A percentile compares a stretch with the other conserved stretches of the same genome.
These are phyloP conservation scores for Wickerhamiella alocasiicola DNA, from an alignment of 805 yeast genomes.

Conservation along the genomic window DNA sequence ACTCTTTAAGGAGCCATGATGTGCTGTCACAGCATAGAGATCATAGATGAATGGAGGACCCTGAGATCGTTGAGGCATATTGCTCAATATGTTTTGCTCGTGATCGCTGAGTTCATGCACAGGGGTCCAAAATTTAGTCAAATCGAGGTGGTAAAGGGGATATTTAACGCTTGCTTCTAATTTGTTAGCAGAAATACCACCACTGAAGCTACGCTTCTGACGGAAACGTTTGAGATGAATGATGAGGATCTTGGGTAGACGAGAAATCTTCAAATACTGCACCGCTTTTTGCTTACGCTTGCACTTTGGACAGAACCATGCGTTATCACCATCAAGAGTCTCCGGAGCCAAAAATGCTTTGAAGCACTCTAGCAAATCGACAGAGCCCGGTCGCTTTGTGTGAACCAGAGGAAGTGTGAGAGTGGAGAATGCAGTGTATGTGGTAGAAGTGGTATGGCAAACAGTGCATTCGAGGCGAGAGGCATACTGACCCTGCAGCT, in stretches of 20 bases:
- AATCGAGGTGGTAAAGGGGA: constrained; percentile 49
- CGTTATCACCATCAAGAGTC: constrained; percentile 59
- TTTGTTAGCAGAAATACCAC: constrained; percentile 6
- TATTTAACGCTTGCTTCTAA: constrained; percentile 54
- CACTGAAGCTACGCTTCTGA: constrained; percentile 29
- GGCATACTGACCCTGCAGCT: constrained; percentile 79
- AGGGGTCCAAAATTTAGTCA: constrained; percentile 52
- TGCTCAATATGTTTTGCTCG: constrained; percentile 35
- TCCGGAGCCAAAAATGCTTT: constrained; percentile 68
- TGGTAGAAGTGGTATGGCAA: constrained; percentile 69
- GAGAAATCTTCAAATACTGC: constrained; percentile 58
- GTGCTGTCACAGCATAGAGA: constrained; percentile 72
- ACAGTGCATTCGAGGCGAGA: constrained; percentile 63
- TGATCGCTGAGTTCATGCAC: constrained; percentile 20
- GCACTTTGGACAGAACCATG: constrained; percentile 78
- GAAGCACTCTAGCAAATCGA: constrained; percentile 50
- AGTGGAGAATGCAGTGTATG: constrained; percentile 71
- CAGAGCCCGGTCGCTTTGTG: constrained; percentile 20
- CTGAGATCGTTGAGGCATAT: constrained; percentile 59
- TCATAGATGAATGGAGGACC: constrained; percentile 66
- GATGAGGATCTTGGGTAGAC: constrained; percentile 68
- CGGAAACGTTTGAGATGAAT: constrained; percentile 77
- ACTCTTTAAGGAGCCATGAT: constrained; percentile 65
- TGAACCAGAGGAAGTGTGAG: constrained; percentile 56
- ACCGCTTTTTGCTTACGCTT: constrained; percentile 48